Evolutionary conservation across 2,329 filamentous ascomycete species (phyloP).

Genomic region (Decorospora gaudefroyi): DNA sequence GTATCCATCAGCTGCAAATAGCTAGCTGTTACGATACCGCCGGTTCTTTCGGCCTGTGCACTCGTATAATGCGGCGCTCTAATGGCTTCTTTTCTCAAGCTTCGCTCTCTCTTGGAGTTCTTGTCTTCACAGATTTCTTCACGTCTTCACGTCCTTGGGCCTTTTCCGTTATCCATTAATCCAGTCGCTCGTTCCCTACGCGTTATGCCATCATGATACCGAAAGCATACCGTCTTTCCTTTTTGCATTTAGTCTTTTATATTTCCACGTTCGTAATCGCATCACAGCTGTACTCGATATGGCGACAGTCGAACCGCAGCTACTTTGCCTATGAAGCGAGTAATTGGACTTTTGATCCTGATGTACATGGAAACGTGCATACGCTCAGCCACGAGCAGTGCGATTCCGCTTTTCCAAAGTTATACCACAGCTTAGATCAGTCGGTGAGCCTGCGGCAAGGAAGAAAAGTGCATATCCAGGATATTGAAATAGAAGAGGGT

Average conservation of each 20-base stretch:
- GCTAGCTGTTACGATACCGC: slow-evolving; percentile 22
- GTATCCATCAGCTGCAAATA: slow-evolving; percentile 19
- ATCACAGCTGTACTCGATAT: slow-evolving; percentile 36
- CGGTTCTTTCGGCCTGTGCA: slow-evolving; percentile 16
- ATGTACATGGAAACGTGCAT: slow-evolving; percentile 40
- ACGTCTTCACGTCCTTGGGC: slow-evolving; percentile 6
- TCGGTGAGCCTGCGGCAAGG: slow-evolving; percentile 32
- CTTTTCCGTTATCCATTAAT: slow-evolving; percentile 10
- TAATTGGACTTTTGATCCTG: slow-evolving; percentile 36
- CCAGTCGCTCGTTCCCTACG: slow-evolving; percentile 17
- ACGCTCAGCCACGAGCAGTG: slow-evolving; percentile 42
- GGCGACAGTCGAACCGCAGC: slow-evolving; percentile 30
- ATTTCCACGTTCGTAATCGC: slow-evolving; percentile 38
- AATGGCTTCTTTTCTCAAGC: slow-evolving; percentile 20
- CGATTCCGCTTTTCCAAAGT: slow-evolving; percentile 39
- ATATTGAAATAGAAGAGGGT: slow-evolving; percentile 37
- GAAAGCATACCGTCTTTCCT: slow-evolving; percentile 35
- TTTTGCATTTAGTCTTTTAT: slow-evolving; percentile 36
- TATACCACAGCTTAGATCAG: slow-evolving; percentile 39
- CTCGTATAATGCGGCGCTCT: slow-evolving; percentile 19
- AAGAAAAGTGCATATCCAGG: slow-evolving; percentile 33
- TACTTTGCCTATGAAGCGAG: slow-evolving; percentile 20
- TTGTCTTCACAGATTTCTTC: slow-evolving; percentile 17
- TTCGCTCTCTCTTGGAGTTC: slow-evolving; percentile 25
- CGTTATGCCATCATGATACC: slow-evolving; percentile 42